A percentile compares a stretch with the other conserved stretches of the same genome.
Evolutionary conservation across 2,329 filamentous ascomycete genomes (phyloP).

Genomic region (Grosmannia clavigera): DNA sequence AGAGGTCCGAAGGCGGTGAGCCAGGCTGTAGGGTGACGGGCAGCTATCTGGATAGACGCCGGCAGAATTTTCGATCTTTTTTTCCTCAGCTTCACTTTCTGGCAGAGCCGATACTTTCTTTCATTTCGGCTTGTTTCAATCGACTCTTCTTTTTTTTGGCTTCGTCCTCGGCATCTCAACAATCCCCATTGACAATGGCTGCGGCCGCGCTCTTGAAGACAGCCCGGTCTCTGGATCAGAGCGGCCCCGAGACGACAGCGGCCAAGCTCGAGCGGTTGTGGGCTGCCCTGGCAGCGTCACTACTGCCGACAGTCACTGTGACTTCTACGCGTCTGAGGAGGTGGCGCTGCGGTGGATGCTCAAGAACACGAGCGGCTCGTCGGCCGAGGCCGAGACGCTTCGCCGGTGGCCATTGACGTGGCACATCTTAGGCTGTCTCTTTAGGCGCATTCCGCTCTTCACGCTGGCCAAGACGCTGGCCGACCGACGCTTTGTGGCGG

Average conservation of each 20-base stretch:
- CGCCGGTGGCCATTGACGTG: slow-evolving; percentile 45
- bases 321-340: slow-evolving; percentile 42
- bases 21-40: neutral
- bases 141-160: no score
- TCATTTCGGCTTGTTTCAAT: neutral
- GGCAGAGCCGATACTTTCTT: neutral
- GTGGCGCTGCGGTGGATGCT: slow-evolving; percentile 51
- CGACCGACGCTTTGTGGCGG: slow-evolving; percentile 53
- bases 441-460: slow-evolving; percentile 54
- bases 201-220: slow-evolving; percentile 32
- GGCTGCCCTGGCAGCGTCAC: slow-evolving; percentile 30
- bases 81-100: neutral
- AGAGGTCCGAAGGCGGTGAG: slow-evolving; percentile 30
- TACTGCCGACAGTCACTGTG: slow-evolving; percentile 20
- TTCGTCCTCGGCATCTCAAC: no score
- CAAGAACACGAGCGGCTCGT: slow-evolving; percentile 42
- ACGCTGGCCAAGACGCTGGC: slow-evolving; percentile 59
- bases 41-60: neutral
- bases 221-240: slow-evolving; percentile 43
- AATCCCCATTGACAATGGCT: slow-evolving; percentile 4
- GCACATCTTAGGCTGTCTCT: slow-evolving; percentile 48
- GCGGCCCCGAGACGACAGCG: slow-evolving; percentile 27
- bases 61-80: slow-evolving; percentile 35
- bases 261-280: slow-evolving; percentile 38
- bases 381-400: slow-evolving; percentile 34